These are phyloP conservation scores for Thalassiosira mediterranea DNA, from an alignment of 352 stramenopile genomes.

Conservation along the genomic window DNA sequence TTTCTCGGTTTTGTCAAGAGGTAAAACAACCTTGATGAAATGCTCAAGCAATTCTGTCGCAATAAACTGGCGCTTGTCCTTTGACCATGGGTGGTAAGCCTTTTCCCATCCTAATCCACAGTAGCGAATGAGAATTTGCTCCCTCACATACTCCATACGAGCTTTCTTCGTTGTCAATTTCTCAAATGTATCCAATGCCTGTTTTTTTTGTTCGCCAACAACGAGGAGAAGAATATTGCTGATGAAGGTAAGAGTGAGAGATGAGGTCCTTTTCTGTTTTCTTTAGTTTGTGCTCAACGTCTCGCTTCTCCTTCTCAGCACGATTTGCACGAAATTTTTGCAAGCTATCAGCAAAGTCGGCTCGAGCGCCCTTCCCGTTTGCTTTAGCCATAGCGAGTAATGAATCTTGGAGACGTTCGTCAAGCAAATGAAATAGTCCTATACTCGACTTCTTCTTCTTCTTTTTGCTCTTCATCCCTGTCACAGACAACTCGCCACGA, in stretches of 20 bases:
- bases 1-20: too few species aligned
- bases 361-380: not conserved
- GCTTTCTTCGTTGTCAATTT: conserved; percentile 16
- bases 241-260: conserved; percentile 3
- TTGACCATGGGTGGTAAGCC: conserved; percentile 17
- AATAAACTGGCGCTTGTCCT: not conserved
- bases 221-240: conserved; percentile 24
- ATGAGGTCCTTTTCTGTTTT: conserved; percentile 11
- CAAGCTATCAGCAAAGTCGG: not conserved
- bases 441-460: too few species aligned
- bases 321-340: not conserved
- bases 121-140: conserved; percentile 28
- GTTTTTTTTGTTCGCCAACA: conserved; percentile 13
- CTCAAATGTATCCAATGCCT: conserved; percentile 4
- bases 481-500: too few species aligned
- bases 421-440: not conserved
- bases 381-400: not conserved
- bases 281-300: not conserved
- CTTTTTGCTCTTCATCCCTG: too few species aligned
- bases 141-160: conserved; percentile 10
- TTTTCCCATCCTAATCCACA: conserved; percentile 17
- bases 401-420: not conserved
- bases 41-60: conserved; percentile 14
- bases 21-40: conserved; percentile 14
- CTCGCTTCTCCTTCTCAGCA: not conserved